A percentile compares a stretch with the other conserved stretches of the same genome.
Evolutionary conservation across 1,139 yeast species (phyloP).

Genomic region (Pichia sp.): DNA sequence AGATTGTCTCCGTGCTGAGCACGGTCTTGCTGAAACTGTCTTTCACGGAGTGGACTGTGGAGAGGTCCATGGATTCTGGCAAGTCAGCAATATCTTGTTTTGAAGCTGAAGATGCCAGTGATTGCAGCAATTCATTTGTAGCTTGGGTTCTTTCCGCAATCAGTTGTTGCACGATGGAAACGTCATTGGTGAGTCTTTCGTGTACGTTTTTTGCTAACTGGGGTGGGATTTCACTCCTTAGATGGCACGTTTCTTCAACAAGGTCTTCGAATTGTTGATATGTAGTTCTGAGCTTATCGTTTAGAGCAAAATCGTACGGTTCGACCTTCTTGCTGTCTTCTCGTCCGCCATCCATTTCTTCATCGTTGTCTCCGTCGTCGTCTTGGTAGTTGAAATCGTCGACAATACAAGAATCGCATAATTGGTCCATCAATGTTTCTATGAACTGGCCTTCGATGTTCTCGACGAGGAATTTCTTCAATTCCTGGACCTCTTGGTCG

Average conservation of each 20-base stretch:
- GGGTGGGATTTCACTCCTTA: conserved; percentile 1
- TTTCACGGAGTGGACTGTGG: background rate
- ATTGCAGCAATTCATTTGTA: background rate
- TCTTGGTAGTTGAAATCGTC: conserved; percentile 19
- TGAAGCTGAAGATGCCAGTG: background rate
- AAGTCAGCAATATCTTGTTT: background rate
- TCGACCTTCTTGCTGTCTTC: conserved; percentile 41
- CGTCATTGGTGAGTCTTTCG: background rate
- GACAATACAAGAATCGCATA: background rate
- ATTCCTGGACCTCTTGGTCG: background rate
- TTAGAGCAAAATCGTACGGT: conserved; percentile 61
- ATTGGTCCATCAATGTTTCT: background rate
- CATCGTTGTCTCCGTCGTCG: conserved; percentile 9
- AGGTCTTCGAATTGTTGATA: conserved; percentile 36
- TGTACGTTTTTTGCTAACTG: background rate
- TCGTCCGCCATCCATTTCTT: conserved; percentile 17
- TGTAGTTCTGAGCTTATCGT: conserved; percentile 50
- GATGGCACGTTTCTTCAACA: background rate
- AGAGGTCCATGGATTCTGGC: background rate
- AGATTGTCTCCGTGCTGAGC: conserved; percentile 1
- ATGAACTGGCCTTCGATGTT: conserved; percentile 4
- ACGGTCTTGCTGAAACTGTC: background rate
- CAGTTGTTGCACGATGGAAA: background rate
- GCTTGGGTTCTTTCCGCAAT: background rate
- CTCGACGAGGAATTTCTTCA: background rate